phyloP scores from a whole-genome alignment of 306 rosid species.

The Cyclanthera cordifolia region DNA sequence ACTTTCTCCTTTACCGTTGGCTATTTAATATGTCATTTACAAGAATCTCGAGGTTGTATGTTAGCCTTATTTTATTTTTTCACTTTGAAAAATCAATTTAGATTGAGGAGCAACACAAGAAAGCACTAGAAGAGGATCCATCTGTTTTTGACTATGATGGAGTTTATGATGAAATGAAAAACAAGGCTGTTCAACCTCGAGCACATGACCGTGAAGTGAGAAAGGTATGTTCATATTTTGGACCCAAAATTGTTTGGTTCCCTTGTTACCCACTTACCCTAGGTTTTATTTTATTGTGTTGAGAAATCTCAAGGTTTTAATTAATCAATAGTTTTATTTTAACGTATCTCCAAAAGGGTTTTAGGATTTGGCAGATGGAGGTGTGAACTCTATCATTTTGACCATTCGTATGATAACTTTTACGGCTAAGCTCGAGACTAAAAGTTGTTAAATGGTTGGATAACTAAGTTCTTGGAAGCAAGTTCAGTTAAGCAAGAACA shows the following conservation, averaged over 20 bases:
- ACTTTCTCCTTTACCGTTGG: background rate
- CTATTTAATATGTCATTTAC: background rate
- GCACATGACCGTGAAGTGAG: constrained; percentile 59
- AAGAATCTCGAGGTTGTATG: constrained; percentile 5
- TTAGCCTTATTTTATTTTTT: background rate
- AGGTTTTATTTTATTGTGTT: background rate
- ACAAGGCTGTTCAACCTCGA: constrained; percentile 41
- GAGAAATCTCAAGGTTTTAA: background rate
- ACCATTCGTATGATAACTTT: background rate
- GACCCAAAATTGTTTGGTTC: background rate
- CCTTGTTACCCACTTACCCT: background rate
- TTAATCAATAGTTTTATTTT: background rate
- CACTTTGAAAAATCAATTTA: constrained; percentile 2
- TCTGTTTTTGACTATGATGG: constrained; percentile 69
- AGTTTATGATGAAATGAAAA: constrained; percentile 79
- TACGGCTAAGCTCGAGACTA: background rate
- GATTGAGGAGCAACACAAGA: constrained; percentile 74
- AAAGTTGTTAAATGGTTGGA: background rate
- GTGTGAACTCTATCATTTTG: background rate
- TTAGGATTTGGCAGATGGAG: background rate
- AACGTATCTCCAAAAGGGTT: background rate
- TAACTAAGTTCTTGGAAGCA: too few relatives aligned
- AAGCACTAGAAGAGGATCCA: constrained; percentile 81
- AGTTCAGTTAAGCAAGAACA: too few relatives aligned
- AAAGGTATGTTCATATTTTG: constrained; percentile 29